Evolutionary conservation across 495 filamentous ascomycete genomes (phyloP).

Genomic region (Amphirosellinia nigrospora): DNA sequence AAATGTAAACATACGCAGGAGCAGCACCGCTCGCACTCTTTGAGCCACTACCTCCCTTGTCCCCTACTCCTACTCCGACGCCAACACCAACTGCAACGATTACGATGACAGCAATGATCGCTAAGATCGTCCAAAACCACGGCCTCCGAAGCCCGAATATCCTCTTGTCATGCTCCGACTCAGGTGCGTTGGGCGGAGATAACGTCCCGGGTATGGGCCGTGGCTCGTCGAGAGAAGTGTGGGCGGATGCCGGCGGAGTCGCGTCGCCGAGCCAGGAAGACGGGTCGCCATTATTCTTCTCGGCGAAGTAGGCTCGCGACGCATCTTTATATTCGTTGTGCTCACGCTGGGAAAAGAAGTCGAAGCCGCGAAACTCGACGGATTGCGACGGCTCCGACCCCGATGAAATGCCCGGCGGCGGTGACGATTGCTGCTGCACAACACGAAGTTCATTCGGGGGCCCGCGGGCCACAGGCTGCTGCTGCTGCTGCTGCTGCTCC

Average conservation of each 20-base stretch:
- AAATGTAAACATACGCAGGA: slow-evolving; percentile 5
- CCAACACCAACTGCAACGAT: slow-evolving; percentile 48
- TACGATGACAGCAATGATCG: slow-evolving; percentile 39
- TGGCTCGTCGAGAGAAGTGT: slow-evolving; percentile 24
- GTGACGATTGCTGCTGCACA: slow-evolving; percentile 14
- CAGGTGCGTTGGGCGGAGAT: neutral
- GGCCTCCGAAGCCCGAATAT: slow-evolving; percentile 37
- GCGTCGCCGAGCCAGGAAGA: slow-evolving; percentile 40
- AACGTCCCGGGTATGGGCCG: neutral
- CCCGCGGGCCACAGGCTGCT: slow-evolving; percentile 25
- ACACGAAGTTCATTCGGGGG: slow-evolving; percentile 23
- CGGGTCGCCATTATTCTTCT: slow-evolving; percentile 30
- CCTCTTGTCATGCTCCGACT: slow-evolving; percentile 17
- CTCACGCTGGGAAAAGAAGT: slow-evolving; percentile 40
- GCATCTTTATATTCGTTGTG: slow-evolving; percentile 38
- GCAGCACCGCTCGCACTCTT: neutral
- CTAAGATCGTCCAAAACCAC: slow-evolving; percentile 40
- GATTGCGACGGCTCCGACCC: slow-evolving; percentile 20
- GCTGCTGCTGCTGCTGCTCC: slow-evolving; percentile 26
- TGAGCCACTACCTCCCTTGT: neutral
- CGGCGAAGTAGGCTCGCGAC: slow-evolving; percentile 37
- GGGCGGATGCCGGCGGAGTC: slow-evolving; percentile 34
- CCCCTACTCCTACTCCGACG: slow-evolving; percentile 39
- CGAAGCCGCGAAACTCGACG: slow-evolving; percentile 39
- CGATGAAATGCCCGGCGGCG: slow-evolving; percentile 12